Percentiles rank a stretch among this genome's conserved stretches.
These are phyloP conservation scores for Fusarium ambrosium DNA, from an alignment of 2,329 filamentous ascomycete species.

Conservation along the genomic window DNA sequence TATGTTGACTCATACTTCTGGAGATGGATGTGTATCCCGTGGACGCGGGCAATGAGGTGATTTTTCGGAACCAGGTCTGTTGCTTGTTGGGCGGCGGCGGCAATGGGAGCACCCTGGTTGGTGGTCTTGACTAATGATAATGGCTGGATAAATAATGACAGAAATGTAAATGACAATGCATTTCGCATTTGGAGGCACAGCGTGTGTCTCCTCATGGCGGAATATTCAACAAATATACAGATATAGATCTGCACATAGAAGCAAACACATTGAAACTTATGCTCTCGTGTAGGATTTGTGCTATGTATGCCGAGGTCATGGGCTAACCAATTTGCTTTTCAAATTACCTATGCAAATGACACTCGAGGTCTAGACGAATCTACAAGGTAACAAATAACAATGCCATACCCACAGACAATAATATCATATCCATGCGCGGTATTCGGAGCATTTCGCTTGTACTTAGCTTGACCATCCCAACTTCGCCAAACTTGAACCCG, in stretches of 20 bases:
- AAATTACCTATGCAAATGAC: neutral
- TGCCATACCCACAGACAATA: neutral
- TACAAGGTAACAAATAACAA: neutral
- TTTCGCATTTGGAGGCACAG: neutral
- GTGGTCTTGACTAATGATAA: conserved; percentile 40
- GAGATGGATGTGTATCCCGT: conserved; percentile 16
- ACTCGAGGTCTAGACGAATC: neutral
- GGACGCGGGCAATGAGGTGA: conserved; percentile 1
- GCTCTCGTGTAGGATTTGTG: neutral
- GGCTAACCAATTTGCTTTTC: neutral
- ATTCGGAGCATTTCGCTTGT: conserved; percentile 5
- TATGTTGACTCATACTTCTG: conserved; percentile 14
- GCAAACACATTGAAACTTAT: neutral
- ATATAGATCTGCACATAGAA: conserved; percentile 24
- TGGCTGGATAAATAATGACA: conserved; percentile 41
- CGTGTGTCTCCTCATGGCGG: conserved; percentile 1
- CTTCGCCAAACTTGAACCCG: conserved; percentile 35
- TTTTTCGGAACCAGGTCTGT: neutral
- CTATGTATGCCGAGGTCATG: neutral
- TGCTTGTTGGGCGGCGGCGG: conserved; percentile 31
- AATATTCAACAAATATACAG: conserved; percentile 10
- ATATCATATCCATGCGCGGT: conserved; percentile 10
- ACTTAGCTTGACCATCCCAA: conserved; percentile 23
- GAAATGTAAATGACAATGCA: conserved; percentile 34
- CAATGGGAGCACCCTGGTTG: conserved; percentile 23